Evolutionary conservation across 768 basidiomycete species (phyloP).

Genomic region (Leccinum uliginosum): DNA sequence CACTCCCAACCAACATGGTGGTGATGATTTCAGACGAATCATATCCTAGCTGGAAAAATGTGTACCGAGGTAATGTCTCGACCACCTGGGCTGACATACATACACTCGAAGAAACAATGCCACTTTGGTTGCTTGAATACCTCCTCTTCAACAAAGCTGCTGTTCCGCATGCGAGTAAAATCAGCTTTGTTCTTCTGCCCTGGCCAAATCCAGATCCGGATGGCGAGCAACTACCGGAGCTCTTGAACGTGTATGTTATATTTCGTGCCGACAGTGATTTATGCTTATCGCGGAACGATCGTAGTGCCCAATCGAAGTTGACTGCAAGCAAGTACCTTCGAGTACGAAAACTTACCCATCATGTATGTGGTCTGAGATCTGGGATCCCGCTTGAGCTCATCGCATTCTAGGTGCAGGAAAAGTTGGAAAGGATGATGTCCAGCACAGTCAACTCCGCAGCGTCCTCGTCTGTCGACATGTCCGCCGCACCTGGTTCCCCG

Average conservation of each 20-base stretch:
- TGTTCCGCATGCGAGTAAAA: conserved; percentile 55
- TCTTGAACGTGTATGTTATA: conserved; percentile 75
- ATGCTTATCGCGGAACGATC: not conserved
- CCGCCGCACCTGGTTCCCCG: conserved; percentile 34
- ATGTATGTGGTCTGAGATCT: conserved; percentile 49
- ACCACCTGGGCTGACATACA: conserved; percentile 50
- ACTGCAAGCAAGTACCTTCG: conserved; percentile 86
- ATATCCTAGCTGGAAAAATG: conserved; percentile 64
- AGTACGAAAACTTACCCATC: conserved; percentile 75
- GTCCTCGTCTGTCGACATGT: conserved; percentile 35
- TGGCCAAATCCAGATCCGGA: conserved; percentile 57
- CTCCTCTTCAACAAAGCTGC: conserved; percentile 64
- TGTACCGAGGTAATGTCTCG: conserved; percentile 71
- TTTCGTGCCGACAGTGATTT: not conserved
- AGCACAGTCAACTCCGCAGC: conserved; percentile 28
- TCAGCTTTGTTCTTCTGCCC: conserved; percentile 88
- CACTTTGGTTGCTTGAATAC: conserved; percentile 87
- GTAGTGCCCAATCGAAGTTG: conserved; percentile 73
- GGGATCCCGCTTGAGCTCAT: conserved; percentile 3
- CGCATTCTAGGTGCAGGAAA: conserved; percentile 69
- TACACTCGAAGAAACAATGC: conserved; percentile 71
- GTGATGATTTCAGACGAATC: conserved; percentile 83
- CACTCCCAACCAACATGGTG: conserved; percentile 54
- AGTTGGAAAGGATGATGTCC: conserved; percentile 60
- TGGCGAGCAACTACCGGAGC: conserved; percentile 64